Evolutionary conservation across 108 stramenopile genomes (phyloP), one percentile per base, ranked within the genome.

Genomic region (Stephanodiscus minutulus): DNA sequence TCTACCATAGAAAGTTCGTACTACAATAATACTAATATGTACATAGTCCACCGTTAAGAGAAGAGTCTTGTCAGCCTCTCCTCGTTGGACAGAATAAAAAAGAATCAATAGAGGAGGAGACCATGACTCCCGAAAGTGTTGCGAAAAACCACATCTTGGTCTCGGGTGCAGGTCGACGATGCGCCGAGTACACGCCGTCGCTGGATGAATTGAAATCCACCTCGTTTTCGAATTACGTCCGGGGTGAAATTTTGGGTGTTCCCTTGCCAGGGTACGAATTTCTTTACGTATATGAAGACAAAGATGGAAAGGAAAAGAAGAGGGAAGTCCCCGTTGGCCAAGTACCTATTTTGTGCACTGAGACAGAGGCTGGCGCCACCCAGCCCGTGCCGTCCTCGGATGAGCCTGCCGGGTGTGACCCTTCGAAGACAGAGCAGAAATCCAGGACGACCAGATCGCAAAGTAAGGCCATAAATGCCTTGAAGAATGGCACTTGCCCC

Each of bases 161-260:
- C 22, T 52, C 50, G 20, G 50, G 50, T 7, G 50, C 5, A 18
- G 50, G 57, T 36, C 57, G 57, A 58, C 57, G 81, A 44, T 82
- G 75, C 39, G 81, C 76, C 46, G 43, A 64, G 27, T 87, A 90
- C 80, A 64, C 66, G 7, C 92, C 92, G 8, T 82, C 87, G 7
- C 43, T 91, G 28, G 86, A 85, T 24, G 85, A 89, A 59, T 55
- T 94, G 17, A 77, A 82, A 33, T 71, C 76, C 28, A 67, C 63
- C 0, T 68, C 86, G 25, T 94, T 94, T 61, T 86, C 88, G 0
- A 90, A 94, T 49, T 94, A 88, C 49, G 74, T 94, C 29, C 83
- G 92, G 3, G 72, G 85, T 35, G 79, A 83, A 37, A 72, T 94
- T 21, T 64, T 94, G 44, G 65, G 63, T 4, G 67, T 83, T 53